Percentiles rank a stretch among this genome's conserved stretches.
These are phyloP conservation scores for Mucor indicus DNA, from an alignment of 371 early-diverging fungal species.

Conservation along the genomic window DNA sequence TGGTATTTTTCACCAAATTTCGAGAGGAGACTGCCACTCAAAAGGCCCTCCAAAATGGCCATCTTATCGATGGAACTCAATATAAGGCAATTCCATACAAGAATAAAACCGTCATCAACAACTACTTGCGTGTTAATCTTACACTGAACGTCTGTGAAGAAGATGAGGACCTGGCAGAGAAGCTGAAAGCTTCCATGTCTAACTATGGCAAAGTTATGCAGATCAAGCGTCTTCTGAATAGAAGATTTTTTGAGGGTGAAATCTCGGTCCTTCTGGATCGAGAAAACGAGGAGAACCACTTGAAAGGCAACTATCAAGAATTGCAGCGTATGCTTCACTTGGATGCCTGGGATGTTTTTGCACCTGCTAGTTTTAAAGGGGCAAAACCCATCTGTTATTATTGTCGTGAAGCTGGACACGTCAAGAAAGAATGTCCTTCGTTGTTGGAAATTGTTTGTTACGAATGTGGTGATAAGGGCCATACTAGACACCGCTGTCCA, in stretches of 20 bases:
- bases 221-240: neutral
- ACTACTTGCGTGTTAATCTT: neutral
- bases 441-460: neutral
- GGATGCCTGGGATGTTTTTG: conserved; percentile 1
- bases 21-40: neutral
- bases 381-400: conserved; percentile 1
- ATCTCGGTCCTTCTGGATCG: neutral
- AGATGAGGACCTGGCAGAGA: neutral
- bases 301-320: no score
- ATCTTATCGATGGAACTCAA: neutral
- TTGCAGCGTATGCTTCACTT: neutral
- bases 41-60: neutral
- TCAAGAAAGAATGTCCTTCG: neutral
- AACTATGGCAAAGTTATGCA: neutral
- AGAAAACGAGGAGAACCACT: no score
- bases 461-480: neutral
- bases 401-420: conserved; percentile 1
- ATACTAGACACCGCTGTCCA: neutral
- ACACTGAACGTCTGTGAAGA: neutral
- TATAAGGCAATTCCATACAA: neutral
- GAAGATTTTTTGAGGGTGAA: neutral
- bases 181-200: neutral
- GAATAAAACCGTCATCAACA: neutral
- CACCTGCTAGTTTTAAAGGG: neutral
- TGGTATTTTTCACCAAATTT: neutral